Percentiles rank a stretch among this genome's conserved stretches.
These are phyloP conservation scores for Colletotrichum limetticola DNA, from an alignment of 2,329 filamentous ascomycete species.

Conservation along the genomic window DNA sequence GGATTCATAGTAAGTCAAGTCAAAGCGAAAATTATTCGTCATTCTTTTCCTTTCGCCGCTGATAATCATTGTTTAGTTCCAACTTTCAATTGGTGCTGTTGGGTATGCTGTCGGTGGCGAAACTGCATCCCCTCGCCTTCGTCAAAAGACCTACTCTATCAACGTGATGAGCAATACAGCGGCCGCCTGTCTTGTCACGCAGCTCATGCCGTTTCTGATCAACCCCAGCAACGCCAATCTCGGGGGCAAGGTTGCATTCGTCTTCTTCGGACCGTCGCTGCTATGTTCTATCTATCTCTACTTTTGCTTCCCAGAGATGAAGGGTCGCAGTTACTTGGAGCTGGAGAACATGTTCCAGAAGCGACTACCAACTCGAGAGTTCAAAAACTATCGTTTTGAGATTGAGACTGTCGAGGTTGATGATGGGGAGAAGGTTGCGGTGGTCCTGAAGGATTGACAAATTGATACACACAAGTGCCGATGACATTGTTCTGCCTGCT, in stretches of 20 bases:
- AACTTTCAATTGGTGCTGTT: constrained; percentile 19
- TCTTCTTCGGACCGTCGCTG: constrained; percentile 46
- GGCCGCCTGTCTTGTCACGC: constrained; percentile 1
- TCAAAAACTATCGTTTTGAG: constrained; percentile 1
- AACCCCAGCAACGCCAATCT: constrained; percentile 45
- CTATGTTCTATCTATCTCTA: constrained; percentile 42
- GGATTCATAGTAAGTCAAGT: constrained; percentile 21
- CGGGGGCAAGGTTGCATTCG: constrained; percentile 51
- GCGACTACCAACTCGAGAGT: background rate
- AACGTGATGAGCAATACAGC: constrained; percentile 27
- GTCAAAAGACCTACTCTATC: constrained; percentile 26
- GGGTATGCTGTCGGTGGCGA: constrained; percentile 21
- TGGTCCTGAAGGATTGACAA: constrained; percentile 1
- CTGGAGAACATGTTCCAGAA: constrained; percentile 38
- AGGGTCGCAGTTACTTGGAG: constrained; percentile 37
- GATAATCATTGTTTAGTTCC: background rate
- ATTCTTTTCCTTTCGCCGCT: background rate
- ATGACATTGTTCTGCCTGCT: background rate
- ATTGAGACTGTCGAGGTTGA: constrained; percentile 1
- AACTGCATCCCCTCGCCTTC: constrained; percentile 18
- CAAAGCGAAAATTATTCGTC: background rate
- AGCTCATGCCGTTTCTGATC: constrained; percentile 41
- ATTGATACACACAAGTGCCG: background rate
- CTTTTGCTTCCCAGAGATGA: constrained; percentile 48
- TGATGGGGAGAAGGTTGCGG: constrained; percentile 10